Conservation (phyloP, 257 asterid genomes). For the Striga asiatica region DNA sequence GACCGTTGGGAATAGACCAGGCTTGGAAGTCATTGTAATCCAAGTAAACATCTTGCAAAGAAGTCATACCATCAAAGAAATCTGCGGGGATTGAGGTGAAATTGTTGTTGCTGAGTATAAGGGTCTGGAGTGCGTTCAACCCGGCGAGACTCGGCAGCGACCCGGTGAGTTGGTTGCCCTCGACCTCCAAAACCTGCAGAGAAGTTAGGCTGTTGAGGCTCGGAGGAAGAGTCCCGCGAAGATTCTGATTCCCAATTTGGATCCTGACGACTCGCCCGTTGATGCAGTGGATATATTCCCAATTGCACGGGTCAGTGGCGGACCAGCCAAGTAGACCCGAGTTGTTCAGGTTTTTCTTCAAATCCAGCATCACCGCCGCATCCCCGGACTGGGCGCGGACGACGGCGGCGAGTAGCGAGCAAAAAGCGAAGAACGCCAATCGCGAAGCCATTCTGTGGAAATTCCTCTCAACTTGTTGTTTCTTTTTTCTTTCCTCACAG, state of each 20-base stretch:
- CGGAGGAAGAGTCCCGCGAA: slow-evolving; percentile 52
- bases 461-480: too few relatives aligned
- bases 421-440: slow-evolving; percentile 13
- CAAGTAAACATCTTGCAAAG: slow-evolving; percentile 35
- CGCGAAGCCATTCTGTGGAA: slow-evolving; percentile 9
- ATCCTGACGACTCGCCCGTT: slow-evolving; percentile 38
- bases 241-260: slow-evolving; percentile 47
- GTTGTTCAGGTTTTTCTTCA: slow-evolving; percentile 27
- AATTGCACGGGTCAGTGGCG: slow-evolving; percentile 35
- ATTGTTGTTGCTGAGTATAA: slow-evolving; percentile 38
- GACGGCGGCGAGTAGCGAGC: slow-evolving; percentile 16
- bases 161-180: slow-evolving; percentile 42
- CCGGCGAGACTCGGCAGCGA: slow-evolving; percentile 61
- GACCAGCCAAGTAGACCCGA: slow-evolving; percentile 36
- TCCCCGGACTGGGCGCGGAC: slow-evolving; percentile 27
- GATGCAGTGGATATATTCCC: slow-evolving; percentile 31
- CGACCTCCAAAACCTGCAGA: slow-evolving; percentile 45
- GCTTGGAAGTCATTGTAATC: slow-evolving; percentile 48
- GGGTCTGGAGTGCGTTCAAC: slow-evolving; percentile 27
- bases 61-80: slow-evolving; percentile 67
- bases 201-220: slow-evolving; percentile 35
- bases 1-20: slow-evolving; percentile 48
- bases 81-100: slow-evolving; percentile 57
- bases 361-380: slow-evolving; percentile 43
- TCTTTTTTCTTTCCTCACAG: not conserved